Base-by-base conservation (phyloP, 2,329 filamentous ascomycete genomes). In the Boeremia exigua region DNA sequence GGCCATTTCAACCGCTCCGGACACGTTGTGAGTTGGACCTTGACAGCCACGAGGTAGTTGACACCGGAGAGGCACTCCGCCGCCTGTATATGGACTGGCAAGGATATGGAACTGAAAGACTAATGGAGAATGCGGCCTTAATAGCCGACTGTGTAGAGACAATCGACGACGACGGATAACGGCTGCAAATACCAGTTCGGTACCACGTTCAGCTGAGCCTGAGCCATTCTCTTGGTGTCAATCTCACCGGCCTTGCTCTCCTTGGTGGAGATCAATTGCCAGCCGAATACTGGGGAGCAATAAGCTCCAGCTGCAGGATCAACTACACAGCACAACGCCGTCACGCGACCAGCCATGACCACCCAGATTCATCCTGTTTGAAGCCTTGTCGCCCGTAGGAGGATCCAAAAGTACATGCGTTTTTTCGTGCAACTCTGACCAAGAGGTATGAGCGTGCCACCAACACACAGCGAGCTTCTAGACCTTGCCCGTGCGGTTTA, bases 1-100 rank as follows among this genome's bases (percentile, higher is more conserved):
- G 14, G n/a, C 15, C 29, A 42, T 9, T 15, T 30, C 29, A 30
- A 32, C 29, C 32, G 30, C 14, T 36, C 25, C 33, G 19, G 19
- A 36, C 36, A 23, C 23, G 15, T 19, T 17, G 23, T 32, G 37
- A 7, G 17, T 14, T 30, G 15, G 6, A 50, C 3, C 28, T 19
- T 39, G 40, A 50, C n/a, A 39, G 19, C 45, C 34, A 55, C 38
- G 33, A 45, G 23, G 25, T 23, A 36, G 38, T 47, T 17, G 23
- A n/a, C 34, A 40, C n/a, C 15, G 12, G 38, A 28, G 19, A 17
- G 39, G 2, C 52, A 34, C 36, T 40, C 27, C 8, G 25, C 25
- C 40, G 34, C 3, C 15, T 40, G 7, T 42, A 11, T 23, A 23
- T 23, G 19, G 19, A 23, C 19, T 23, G 19, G 5, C 19, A 23